These are phyloP conservation scores for Spirogloea muscicola DNA, from an alignment of 139 green algal species.

Conservation along the genomic window DNA sequence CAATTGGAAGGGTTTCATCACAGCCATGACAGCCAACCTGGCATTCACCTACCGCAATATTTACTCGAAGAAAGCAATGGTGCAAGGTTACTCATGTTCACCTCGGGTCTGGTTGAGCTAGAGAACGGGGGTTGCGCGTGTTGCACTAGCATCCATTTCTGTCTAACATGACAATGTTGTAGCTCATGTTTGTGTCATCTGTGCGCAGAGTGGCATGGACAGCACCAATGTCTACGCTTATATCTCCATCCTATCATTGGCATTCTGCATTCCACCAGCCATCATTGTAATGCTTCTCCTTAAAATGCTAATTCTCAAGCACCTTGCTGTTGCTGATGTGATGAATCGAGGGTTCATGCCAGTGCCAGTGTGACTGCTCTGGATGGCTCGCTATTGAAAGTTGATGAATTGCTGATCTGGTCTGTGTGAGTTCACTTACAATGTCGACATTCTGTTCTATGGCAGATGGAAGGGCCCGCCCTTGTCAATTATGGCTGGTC, in stretches of 20 bases:
- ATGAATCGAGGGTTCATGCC: no score
- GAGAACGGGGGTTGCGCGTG: no score
- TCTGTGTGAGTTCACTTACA: neutral
- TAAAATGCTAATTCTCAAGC: no score
- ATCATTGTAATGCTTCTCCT: conserved; percentile 23
- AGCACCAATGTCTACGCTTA: conserved; percentile 93
- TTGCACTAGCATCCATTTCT: no score
- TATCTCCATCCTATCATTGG: conserved; percentile 90
- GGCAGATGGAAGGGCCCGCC: conserved; percentile 69
- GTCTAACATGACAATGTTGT: no score
- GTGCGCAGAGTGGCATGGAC: conserved; percentile 58
- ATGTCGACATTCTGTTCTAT: no score
- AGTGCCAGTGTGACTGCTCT: no score
- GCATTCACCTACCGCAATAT: conserved; percentile 54
- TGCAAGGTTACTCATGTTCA: neutral
- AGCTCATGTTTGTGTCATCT: conserved; percentile 59
- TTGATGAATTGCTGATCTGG: neutral
- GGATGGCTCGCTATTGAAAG: no score
- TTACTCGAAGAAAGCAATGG: conserved; percentile 52
- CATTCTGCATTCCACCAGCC: conserved; percentile 63
- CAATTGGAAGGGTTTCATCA: conserved; percentile 51
- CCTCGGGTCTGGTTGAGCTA: no score
- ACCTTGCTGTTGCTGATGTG: no score
- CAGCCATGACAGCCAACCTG: conserved; percentile 56
- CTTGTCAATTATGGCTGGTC: conserved; percentile 53